Percentiles rank a stretch among this genome's conserved stretches.
Evolutionary conservation across 169 alveolate species (phyloP).

Genomic region (Plasmodium relictum): DNA sequence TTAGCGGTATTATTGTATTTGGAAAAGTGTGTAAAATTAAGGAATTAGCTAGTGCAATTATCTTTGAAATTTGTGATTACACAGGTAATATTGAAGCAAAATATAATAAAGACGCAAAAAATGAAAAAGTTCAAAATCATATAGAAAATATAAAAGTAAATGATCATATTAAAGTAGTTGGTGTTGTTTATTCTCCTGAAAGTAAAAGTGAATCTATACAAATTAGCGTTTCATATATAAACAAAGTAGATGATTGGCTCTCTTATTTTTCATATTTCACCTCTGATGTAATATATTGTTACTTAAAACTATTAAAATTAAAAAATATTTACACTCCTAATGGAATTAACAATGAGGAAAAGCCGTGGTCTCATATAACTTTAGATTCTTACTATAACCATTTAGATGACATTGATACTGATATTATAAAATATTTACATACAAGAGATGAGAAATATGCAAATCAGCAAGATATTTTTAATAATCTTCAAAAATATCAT

Average conservation of each 20-base stretch:
- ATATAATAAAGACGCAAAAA: conserved; percentile 77
- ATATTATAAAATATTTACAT: conserved; percentile 65
- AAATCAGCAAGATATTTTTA: conserved; percentile 62
- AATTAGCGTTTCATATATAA: conserved; percentile 65
- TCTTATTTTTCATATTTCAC: conserved; percentile 74
- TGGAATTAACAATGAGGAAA: conserved; percentile 55
- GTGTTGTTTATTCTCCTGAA: conserved; percentile 75
- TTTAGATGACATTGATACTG: conserved; percentile 55
- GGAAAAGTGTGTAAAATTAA: conserved; percentile 53
- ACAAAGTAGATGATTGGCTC: conserved; percentile 63
- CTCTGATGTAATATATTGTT: conserved; percentile 64
- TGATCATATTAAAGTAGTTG: conserved; percentile 73
- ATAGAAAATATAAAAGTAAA: conserved; percentile 60
- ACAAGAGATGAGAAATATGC: conserved; percentile 69
- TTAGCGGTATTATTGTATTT: conserved; percentile 66
- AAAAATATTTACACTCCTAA: conserved; percentile 58
- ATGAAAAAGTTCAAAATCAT: conserved; percentile 69
- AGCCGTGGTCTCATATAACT: conserved; percentile 73
- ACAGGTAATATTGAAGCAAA: conserved; percentile 78
- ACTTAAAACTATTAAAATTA: conserved; percentile 64
- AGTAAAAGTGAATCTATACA: conserved; percentile 54
- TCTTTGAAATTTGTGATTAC: conserved; percentile 74
- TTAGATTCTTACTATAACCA: conserved; percentile 58
- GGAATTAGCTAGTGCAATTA: conserved; percentile 71
- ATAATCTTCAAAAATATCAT: conserved; percentile 63